Conservation (phyloP, 148 eudicot genomes). For the Chenopodium album region DNA sequence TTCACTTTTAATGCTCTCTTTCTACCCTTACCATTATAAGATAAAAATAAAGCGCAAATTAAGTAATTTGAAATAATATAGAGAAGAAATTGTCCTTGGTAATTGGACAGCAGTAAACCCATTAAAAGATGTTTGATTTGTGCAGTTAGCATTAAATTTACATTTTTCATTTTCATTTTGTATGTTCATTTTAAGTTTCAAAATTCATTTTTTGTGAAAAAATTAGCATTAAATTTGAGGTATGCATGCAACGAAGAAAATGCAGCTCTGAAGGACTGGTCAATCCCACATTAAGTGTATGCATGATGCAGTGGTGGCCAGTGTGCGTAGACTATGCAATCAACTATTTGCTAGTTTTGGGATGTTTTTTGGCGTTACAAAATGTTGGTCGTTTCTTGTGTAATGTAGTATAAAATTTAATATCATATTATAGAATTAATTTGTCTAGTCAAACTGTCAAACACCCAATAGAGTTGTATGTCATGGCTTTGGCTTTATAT, state of each 20-base stretch:
- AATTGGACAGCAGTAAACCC: not conserved
- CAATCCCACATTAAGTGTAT: conserved; percentile 1
- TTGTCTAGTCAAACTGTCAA: too few relatives aligned
- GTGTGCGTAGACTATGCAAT: not conserved
- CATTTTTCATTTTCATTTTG: too few relatives aligned
- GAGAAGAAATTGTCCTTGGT: not conserved
- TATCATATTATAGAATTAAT: too few relatives aligned
- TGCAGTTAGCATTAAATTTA: not conserved
- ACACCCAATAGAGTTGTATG: not conserved
- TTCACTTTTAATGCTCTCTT: too few relatives aligned
- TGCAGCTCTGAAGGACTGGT: conserved; percentile 4
- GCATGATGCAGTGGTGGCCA: not conserved
- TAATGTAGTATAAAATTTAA: not conserved
- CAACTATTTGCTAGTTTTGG: not conserved
- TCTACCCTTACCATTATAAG: too few relatives aligned
- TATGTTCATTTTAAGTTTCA: too few relatives aligned
- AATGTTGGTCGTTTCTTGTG: not conserved
- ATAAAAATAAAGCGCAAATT: too few relatives aligned
- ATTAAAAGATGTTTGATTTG: not conserved
- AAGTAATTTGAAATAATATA: too few relatives aligned
- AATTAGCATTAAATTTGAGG: not conserved
- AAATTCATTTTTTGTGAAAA: not conserved
- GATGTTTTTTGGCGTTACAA: not conserved
- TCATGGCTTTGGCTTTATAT: not conserved
- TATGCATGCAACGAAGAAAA: not conserved